Base-by-base conservation (phyloP, 176 grass and related monocot species). In the Paspalum notatum region DNA sequence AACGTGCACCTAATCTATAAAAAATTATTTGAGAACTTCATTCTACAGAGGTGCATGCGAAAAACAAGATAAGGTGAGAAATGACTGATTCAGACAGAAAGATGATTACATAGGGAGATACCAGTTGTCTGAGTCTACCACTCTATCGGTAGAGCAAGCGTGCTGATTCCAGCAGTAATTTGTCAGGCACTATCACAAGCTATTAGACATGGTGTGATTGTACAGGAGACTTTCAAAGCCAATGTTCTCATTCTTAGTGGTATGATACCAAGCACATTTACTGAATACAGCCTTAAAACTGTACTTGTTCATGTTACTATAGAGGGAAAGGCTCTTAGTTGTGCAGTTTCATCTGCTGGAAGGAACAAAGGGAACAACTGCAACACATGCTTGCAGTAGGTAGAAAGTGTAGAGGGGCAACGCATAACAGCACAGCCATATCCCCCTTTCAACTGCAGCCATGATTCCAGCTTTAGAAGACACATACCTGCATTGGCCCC, bases 401-500 rank as follows among this genome's bases (percentile, higher is more conserved):
- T 82, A 68, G 74, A 83, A 78, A 83, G 59, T 39, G 75, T 5
- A 20, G 2, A 69, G 9, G 18, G 14, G 71, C 53, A 44, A 79
- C 62, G 49, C 59, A 57, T 17, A 15, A 61, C 56, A 61, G 8
- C 63, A 52, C 60, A 67, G 62, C 5, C 78, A 62, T 74, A 82
- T 62, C 44, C 66, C 7, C 54, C 44, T 78, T 86, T 86, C 83
- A 79, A 86, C 74, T 9, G 74, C 60, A 61, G 67, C 60, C 74
- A 90, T 90, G 52, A 90, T 90, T 83, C 54, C 66, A 74, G 37
- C 83, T 86, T 62, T 83, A 62, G 83, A 90, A 86, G 44, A 68
- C 67, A 82, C n/a, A 12, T 25, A 10, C 59, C 41, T 65, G 59
- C 63, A 72, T 53, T 74, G 83, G 66, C 54, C 73, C 73, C 53